Evolutionary conservation across 331 rosid genomes (phyloP), one percentile per base, ranked within the genome.

Genomic region (Saraca asoca): DNA sequence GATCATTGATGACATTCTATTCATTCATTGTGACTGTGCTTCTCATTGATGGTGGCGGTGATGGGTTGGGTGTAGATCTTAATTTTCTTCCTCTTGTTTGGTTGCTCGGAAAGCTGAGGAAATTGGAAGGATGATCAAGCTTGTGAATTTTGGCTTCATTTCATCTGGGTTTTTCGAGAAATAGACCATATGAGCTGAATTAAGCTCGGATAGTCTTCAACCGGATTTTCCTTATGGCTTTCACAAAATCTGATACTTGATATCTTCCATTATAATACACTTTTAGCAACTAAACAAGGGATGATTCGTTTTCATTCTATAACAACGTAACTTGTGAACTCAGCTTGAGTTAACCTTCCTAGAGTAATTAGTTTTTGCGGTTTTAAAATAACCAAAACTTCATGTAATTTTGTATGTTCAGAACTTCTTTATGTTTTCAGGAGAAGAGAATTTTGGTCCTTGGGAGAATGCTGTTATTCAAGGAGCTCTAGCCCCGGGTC

Each of bases 401-500:
- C 0, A 24, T 61, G 37, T 38, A 37, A 52, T 56, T 49, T 51
- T 65, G 9, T 58, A 0, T 29, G 33, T 9, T 37, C 31, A 4
- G 43, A n/a, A 14, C 62, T 20, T 41, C 31, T 19, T 51, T 65
- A 41, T 13, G 9, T 74, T 60, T 50, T 52, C 75, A 93, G 96
- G 82, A 54, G 79, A 80, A 54, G 82, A 81, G 51, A 85, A 82
- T 82, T 58, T 88, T 73, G 96, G 89, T 82, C 78, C 91, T 14
- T 86, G 89, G 99, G 75, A 75, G 80, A 84, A 75, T 64, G 86
- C 74, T 61, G 67, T 75, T 19, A 60, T 75, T 42, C 74, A 81
- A 64, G 50, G 70, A 60, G 87, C 97, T 51, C 79, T 59, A 44
- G 90, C 87, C 62, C 87, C 97, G 4, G 95, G 80, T 43, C 90